Base-by-base conservation (phyloP, 768 basidiomycete genomes). In the Cystofilobasidium ferigula region DNA sequence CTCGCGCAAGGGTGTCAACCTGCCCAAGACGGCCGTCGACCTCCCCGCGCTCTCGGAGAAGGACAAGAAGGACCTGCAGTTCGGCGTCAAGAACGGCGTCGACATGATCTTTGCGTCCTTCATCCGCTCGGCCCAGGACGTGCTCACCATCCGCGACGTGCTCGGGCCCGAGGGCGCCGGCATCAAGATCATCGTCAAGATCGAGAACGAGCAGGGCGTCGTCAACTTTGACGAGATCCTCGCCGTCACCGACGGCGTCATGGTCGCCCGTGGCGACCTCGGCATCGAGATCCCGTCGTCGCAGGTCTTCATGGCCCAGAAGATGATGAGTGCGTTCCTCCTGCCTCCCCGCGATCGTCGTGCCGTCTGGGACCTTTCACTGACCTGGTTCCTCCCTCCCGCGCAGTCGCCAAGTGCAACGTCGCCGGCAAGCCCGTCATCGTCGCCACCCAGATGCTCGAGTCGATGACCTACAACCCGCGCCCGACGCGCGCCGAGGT, bases 31-130 rank as follows among this genome's bases (percentile, higher is more conserved):
- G 69, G 82, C 86, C 16, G 95, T 99, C 72, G 95, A 99, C 78
- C 85, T 99, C 61, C 95, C 95, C 61, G 89, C 95, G 60, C 84
- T 99, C 48, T 95, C 92, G 65, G 89, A 90, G 64, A 98, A 99
- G 82, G 95, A 99, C 83, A 97, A 95, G 82, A 85, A 84, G 70
- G 95, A 98, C 74, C 78, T 99, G 67, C 76, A 81, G 69, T 99
- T 98, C 70, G 95, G 95, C 78, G 94, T 95, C 74, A 87, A 85
- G 82, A 98, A 99, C 77, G 86, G 86, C 69, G 93, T 99, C 69
- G 95, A 99, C 81, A 98, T 99, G 93, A 78, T 99, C 73, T 99
- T 99, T 75, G 95, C 95, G 8, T 98, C 95, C 3, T 99, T 98
- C 77, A 98, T 99, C 77, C 91, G 95, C 69, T 86, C 88, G 64